Conservation (phyloP, 1,139 yeast species). For the Ashbya aceris region DNA sequence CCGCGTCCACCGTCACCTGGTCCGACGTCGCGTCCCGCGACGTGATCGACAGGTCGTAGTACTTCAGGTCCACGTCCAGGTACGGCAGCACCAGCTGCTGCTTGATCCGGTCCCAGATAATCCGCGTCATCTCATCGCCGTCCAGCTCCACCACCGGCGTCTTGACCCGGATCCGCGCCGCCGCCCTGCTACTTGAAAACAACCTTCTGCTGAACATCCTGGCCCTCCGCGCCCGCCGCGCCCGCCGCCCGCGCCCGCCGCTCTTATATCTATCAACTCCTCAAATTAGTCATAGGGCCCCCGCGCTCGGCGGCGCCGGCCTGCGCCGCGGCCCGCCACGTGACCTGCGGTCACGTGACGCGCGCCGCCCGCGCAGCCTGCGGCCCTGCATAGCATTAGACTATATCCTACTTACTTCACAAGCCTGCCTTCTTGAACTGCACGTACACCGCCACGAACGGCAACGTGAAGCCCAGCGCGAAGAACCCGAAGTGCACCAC, state of each 20-base stretch:
- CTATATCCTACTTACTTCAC: too few species aligned
- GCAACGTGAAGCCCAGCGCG: slow-evolving; percentile 52
- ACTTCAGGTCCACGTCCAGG: slow-evolving; percentile 78
- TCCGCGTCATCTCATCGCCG: slow-evolving; percentile 94
- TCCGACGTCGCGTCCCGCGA: slow-evolving; percentile 83
- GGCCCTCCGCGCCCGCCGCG: too few species aligned
- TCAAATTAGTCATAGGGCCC: too few species aligned
- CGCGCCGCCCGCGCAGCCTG: too few species aligned
- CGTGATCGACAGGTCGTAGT: slow-evolving; percentile 82
- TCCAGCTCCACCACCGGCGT: slow-evolving; percentile 92
- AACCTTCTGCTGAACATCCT: slow-evolving; percentile 5
- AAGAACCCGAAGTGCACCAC: slow-evolving; percentile 74
- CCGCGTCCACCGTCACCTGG: slow-evolving; percentile 81
- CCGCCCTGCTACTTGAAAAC: slow-evolving; percentile 5
- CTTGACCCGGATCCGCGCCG: slow-evolving; percentile 61
- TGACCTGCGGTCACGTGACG: too few species aligned
- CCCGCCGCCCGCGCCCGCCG: too few species aligned
- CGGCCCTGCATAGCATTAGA: too few species aligned
- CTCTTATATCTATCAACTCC: background rate
- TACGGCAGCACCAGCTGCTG: slow-evolving; percentile 76
- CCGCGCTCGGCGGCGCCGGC: too few species aligned
- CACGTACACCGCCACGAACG: slow-evolving; percentile 58
- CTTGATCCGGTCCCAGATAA: slow-evolving; percentile 82
- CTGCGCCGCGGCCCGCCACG: too few species aligned
- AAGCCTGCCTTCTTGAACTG: slow-evolving; percentile 70